Base-by-base conservation (phyloP, 768 basidiomycete species). In the Lactarius sp. region DNA sequence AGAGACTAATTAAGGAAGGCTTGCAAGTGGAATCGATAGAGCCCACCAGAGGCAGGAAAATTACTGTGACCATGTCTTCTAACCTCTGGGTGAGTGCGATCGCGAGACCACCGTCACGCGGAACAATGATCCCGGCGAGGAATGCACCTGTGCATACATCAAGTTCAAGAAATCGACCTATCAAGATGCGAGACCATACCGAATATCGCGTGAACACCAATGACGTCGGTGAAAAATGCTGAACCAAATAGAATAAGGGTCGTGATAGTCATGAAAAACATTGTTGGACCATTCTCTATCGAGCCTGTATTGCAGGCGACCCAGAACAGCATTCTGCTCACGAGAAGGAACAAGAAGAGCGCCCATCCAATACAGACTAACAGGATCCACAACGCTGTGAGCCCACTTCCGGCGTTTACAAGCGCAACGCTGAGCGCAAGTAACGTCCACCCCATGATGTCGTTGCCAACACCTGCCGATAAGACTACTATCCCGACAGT, bases 21-120 rank as follows among this genome's bases (percentile, higher is more conserved):
- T 55, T 44, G 4, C 16, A 44, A 4, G 18, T 22, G 36, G 52
- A 54, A 18, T 7, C 22, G 31, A 56, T 46, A 12, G 31, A 27
- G 73, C 80, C 65, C 70, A 92, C 90, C 56, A 96, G 77, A 4
- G 94, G 94, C 13, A 97, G 76, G 75, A 97, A 95, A 50, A 95
- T 85, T 63, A 95, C 87, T 0, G 90, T 76, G 2, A 95, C 90
- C 82, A 96, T 86, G 75, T 98, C 96, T 75, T 99, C 97, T n/a
- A 98, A 77, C 71, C 96, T 98, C 69, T 96, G 92, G 0, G 92
- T 94, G n/a, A 98, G 77, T 0, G 86, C 80, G 56, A 94, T 91
- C 0, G 89, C 85, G 41, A 99, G 85, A 3, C 89, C 89, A 3
- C 92, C 91, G 69, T 94, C 88, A 34, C 93, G 85, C 2, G 97